Conservation (phyloP, 176 grass and related monocot genomes). For the Elaeis guineensis region DNA sequence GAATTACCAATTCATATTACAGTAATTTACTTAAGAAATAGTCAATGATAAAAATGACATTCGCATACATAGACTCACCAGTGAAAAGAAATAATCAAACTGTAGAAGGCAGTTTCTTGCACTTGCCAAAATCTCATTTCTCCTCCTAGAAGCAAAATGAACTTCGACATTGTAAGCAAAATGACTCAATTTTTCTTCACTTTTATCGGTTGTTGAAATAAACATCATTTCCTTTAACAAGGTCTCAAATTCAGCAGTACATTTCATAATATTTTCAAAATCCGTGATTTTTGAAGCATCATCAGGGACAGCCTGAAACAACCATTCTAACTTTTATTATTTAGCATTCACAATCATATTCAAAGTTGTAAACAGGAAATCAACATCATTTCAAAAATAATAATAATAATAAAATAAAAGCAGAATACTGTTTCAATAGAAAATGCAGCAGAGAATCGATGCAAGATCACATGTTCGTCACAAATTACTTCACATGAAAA, state of each 20-base stretch:
- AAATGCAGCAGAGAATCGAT: too few relatives aligned
- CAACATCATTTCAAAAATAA: too few relatives aligned
- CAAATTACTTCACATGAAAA: too few relatives aligned
- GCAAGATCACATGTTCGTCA: too few relatives aligned
- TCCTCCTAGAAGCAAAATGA: slow-evolving; percentile 94
- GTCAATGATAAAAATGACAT: neutral
- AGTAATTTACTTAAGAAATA: neutral
- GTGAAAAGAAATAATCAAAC: slow-evolving; percentile 52
- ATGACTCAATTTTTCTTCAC: slow-evolving; percentile 75
- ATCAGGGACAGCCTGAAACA: slow-evolving; percentile 81
- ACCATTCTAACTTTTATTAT: slow-evolving; percentile 1
- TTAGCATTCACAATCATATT: too few relatives aligned
- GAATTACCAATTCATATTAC: neutral
- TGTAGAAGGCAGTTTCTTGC: slow-evolving; percentile 66
- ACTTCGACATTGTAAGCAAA: slow-evolving; percentile 90
- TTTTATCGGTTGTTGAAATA: slow-evolving; percentile 48
- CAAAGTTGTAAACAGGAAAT: too few relatives aligned
- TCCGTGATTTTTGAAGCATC: slow-evolving; percentile 75
- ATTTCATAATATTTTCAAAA: slow-evolving; percentile 80
- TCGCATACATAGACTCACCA: slow-evolving; percentile 48
- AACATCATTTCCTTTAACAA: slow-evolving; percentile 60
- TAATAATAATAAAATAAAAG: too few relatives aligned
- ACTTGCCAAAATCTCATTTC: slow-evolving; percentile 77
- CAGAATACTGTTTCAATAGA: too few relatives aligned
- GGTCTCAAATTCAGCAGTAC: slow-evolving; percentile 71